Evolutionary conservation across 1,284 basidiomycete species (phyloP).

Genomic region (Bjerkandera adusta): DNA sequence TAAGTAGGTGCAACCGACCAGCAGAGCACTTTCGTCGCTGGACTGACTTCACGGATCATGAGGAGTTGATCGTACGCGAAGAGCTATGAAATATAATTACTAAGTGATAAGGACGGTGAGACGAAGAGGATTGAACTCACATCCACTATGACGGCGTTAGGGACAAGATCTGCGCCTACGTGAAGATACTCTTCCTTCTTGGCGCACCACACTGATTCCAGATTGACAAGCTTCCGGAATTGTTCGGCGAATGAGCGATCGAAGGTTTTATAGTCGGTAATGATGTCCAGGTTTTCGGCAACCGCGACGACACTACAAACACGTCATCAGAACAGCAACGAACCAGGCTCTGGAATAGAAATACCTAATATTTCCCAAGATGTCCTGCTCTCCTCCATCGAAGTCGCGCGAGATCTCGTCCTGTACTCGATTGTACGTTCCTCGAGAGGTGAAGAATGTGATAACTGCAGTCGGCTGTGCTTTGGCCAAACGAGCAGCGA

Average conservation of each 20-base stretch:
- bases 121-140: conserved; percentile 2
- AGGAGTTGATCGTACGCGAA: background rate
- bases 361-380: no score
- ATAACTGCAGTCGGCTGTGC: no score
- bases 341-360: background rate
- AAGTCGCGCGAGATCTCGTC: no score
- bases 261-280: conserved; percentile 1
- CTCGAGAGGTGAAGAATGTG: no score
- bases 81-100: background rate
- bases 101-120: background rate
- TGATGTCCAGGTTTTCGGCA: background rate
- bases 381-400: no score
- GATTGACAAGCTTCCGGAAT: conserved; percentile 5
- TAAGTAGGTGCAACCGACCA: background rate
- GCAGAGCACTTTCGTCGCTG: background rate
- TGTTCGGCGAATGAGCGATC: conserved; percentile 1
- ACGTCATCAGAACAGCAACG: background rate
- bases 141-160: conserved; percentile 7
- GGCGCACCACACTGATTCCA: conserved; percentile 3
- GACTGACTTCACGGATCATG: background rate
- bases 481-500: no score
- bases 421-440: no score
- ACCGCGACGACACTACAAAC: conserved; percentile 6
- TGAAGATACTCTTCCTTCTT: background rate
- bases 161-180: conserved; percentile 1